These are phyloP conservation scores for Sarcocystis neurona DNA, from an alignment of 169 alveolate genomes.

Conservation along the genomic window DNA sequence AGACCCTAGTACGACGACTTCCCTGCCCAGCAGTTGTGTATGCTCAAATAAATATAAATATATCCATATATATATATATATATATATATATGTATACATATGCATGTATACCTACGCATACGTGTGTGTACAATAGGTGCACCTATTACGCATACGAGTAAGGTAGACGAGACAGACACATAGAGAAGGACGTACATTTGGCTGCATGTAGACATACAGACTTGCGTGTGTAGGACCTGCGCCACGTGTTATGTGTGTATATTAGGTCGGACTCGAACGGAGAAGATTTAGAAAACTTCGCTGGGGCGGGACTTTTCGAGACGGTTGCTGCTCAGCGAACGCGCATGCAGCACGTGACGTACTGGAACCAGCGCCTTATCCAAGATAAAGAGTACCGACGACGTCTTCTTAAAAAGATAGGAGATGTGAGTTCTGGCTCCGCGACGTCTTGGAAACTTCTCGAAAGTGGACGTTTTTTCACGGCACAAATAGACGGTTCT, in stretches of 20 bases:
- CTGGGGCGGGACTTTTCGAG: conserved; percentile 94
- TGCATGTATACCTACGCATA: background rate
- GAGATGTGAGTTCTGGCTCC: conserved; percentile 42
- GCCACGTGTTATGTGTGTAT: conserved; percentile 70
- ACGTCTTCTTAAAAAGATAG: conserved; percentile 33
- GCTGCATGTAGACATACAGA: too few relatives aligned
- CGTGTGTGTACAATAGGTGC: conserved; percentile 13
- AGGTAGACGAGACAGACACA: too few relatives aligned
- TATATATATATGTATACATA: background rate
- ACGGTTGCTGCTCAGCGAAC: conserved; percentile 79
- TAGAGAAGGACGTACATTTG: too few relatives aligned
- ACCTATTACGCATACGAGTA: background rate
- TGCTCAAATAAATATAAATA: too few relatives aligned
- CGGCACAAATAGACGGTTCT: too few relatives aligned
- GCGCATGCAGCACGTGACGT: conserved; percentile 40
- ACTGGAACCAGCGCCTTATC: conserved; percentile 57
- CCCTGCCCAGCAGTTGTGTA: too few relatives aligned
- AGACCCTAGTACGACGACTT: too few relatives aligned
- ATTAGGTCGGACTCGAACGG: conserved; percentile 89
- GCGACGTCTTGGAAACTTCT: background rate
- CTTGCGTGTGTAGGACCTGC: too few relatives aligned
- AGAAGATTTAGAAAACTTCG: conserved; percentile 92
- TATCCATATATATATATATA: too few relatives aligned
- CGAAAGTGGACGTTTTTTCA: background rate
- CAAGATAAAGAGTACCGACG: conserved; percentile 41